Base-by-base conservation (phyloP, 2,329 filamentous ascomycete species). In the Colletotrichum spaethianum region DNA sequence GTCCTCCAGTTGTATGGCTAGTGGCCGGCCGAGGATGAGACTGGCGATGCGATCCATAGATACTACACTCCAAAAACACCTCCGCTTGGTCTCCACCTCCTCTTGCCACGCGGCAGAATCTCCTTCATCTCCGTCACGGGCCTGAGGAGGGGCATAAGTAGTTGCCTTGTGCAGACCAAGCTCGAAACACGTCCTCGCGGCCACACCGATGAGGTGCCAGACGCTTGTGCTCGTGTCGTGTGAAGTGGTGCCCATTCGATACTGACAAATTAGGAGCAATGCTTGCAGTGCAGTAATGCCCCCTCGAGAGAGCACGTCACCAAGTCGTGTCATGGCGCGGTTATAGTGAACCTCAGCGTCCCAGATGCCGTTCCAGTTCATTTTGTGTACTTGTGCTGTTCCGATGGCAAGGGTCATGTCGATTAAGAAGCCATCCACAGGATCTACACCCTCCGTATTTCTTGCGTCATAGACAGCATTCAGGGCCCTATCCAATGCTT, bases 321-420 rank as follows among this genome's bases (percentile, higher is more conserved):
- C 79, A 0, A 85, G 72, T n/a, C 79, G 78, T 0, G 75, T 76
- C 76, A 82, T 82, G 4, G 84, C 83, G 14, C 82, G 77, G 18
- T 79, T 78, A 53, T 84, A 82, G 36, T 84, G 83, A 1, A 78
- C 82, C 61, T 85, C 83, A 3, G 83, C 83, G 72, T 84, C 82
- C 2, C 82, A 83, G 3, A 83, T 75, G 8, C 79, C 81, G 63
- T 84, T 80, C 83, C 83, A 85, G 48, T 85, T 82, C 57, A 83
- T 83, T 73, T 85, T 86, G 71, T 82, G 80, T 6, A 83, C 80
- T 52, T 84, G 83, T 0, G 82, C 80, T 0, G 81, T 85, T 1
- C 82, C 82, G 48, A 85, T 85, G 9, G 84, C 84, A 1, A 86
- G 75, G 0, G 82, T 77, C 81, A 86, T 85, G 70, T 86, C 80